These are phyloP conservation scores for Tylopilus subfusipes DNA, from an alignment of 768 basidiomycete genomes.

Conservation along the genomic window DNA sequence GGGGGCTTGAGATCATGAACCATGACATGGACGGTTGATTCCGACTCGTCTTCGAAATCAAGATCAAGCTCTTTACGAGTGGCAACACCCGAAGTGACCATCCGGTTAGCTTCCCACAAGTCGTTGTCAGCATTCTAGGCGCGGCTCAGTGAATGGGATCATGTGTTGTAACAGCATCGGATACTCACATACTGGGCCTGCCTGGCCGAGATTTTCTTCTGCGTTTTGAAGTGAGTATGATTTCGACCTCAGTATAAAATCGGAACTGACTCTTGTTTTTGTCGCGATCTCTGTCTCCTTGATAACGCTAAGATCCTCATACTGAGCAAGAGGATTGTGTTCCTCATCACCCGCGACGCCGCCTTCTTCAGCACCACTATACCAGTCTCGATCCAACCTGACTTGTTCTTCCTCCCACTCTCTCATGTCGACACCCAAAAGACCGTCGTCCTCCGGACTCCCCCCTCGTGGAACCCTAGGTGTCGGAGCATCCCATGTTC, in stretches of 20 bases:
- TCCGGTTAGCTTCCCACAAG: conserved; percentile 97
- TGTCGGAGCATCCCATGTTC: conserved; percentile 82
- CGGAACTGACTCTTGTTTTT: conserved; percentile 61
- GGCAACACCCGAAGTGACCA: conserved; percentile 93
- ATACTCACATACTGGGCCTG: conserved; percentile 91
- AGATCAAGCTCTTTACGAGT: conserved; percentile 83
- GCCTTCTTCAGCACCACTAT: conserved; percentile 86
- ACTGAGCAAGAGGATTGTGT: conserved; percentile 89
- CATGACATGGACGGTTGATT: conserved; percentile 96
- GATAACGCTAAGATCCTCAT: conserved; percentile 72
- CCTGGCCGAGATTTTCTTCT: conserved; percentile 88
- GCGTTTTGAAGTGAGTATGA: conserved; percentile 16
- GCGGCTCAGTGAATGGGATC: conserved; percentile 17
- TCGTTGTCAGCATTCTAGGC: conserved; percentile 94
- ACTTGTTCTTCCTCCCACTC: conserved; percentile 99
- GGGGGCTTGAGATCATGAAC: conserved; percentile 97
- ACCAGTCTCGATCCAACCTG: conserved; percentile 93
- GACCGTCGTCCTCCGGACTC: conserved; percentile 67
- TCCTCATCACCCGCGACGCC: conserved; percentile 85
- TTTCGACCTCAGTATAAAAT: not conserved
- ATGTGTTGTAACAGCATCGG: not conserved
- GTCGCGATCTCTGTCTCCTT: conserved; percentile 74
- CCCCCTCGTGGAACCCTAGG: conserved; percentile 63
- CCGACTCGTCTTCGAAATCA: conserved; percentile 95
- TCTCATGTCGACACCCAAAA: conserved; percentile 64